Conservation (phyloP, 1,284 basidiomycete species). For the Cutaneotrichosporon cutaneum region DNA sequence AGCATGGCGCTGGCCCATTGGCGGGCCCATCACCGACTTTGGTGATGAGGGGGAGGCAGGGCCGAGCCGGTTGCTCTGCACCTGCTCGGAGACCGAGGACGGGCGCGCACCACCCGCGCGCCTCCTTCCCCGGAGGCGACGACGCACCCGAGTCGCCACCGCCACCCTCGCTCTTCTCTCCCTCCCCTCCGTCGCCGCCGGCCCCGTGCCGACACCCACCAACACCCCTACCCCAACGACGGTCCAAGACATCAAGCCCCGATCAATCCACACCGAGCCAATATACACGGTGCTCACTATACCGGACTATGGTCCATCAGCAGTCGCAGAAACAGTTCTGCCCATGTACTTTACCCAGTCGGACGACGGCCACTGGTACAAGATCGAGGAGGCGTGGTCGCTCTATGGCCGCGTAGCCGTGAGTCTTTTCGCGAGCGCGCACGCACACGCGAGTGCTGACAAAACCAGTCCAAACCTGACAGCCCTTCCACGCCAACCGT, state of each 20-base stretch:
- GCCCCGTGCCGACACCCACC: constrained; percentile 9
- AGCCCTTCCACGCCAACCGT: neutral
- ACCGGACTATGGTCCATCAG: constrained; percentile 6
- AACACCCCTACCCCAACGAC: constrained; percentile 1
- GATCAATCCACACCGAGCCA: constrained; percentile 7
- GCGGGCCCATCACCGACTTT: constrained; percentile 29
- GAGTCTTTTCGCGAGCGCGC: constrained; percentile 8
- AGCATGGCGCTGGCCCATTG: constrained; percentile 26
- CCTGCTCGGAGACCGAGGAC: neutral
- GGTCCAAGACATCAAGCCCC: neutral
- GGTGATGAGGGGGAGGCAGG: constrained; percentile 26
- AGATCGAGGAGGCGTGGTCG: constrained; percentile 36
- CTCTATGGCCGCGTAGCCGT: constrained; percentile 34
- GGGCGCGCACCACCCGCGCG: constrained; percentile 4
- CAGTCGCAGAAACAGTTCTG: constrained; percentile 29
- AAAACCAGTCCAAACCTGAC: neutral
- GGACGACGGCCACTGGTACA: constrained; percentile 36
- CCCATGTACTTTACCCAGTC: constrained; percentile 38
- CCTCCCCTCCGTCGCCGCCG: constrained; percentile 1
- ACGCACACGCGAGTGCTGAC: neutral
- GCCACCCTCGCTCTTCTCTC: constrained; percentile 7
- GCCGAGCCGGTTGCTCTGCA: constrained; percentile 9
- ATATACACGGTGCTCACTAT: constrained; percentile 5
- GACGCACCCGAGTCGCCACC: constrained; percentile 11
- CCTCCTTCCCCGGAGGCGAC: neutral